A percentile compares a stretch with the other conserved stretches of the same genome.
These are phyloP conservation scores for Wallacemonas sp. DNA, from an alignment of 208 protist genomes.

Conservation along the genomic window DNA sequence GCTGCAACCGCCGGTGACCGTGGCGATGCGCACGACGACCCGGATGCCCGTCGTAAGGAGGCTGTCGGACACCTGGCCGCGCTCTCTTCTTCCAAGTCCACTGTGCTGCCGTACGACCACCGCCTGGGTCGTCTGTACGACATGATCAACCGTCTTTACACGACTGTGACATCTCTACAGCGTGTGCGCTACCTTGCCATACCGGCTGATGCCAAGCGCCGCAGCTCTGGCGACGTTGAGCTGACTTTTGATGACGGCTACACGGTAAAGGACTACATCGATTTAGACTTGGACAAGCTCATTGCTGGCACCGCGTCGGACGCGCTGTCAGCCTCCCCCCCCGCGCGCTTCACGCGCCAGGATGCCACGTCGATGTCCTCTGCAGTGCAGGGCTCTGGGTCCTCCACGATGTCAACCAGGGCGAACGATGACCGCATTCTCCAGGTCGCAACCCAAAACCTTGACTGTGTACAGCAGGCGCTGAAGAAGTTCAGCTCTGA, in stretches of 20 bases:
- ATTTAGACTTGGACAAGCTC: slow-evolving; percentile 66
- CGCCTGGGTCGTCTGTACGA: slow-evolving; percentile 75
- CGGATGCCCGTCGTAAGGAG: slow-evolving; percentile 19
- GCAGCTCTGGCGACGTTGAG: slow-evolving; percentile 51
- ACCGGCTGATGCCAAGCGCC: slow-evolving; percentile 31
- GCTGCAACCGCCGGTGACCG: background rate
- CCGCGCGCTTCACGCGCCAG: slow-evolving; percentile 13
- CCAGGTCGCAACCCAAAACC: slow-evolving; percentile 61
- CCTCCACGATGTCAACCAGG: slow-evolving; percentile 14
- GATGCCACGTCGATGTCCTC: slow-evolving; percentile 1
- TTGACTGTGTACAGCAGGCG: slow-evolving; percentile 54
- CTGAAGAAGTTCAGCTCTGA: slow-evolving; percentile 73
- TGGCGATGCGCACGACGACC: background rate
- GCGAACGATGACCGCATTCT: slow-evolving; percentile 59
- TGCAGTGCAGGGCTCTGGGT: background rate
- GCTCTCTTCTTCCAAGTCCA: slow-evolving; percentile 1
- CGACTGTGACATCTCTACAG: slow-evolving; percentile 58
- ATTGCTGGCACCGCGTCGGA: slow-evolving; percentile 11
- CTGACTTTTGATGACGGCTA: slow-evolving; percentile 57
- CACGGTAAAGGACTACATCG: slow-evolving; percentile 35
- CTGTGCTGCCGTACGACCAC: slow-evolving; percentile 65
- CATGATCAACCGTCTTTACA: slow-evolving; percentile 59
- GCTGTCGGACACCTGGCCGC: slow-evolving; percentile 22
- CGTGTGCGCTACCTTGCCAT: slow-evolving; percentile 83
- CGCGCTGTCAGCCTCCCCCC: background rate